Base-by-base conservation (phyloP, 2,329 filamentous ascomycete species). In the Aspergillus pseudoglaucus region DNA sequence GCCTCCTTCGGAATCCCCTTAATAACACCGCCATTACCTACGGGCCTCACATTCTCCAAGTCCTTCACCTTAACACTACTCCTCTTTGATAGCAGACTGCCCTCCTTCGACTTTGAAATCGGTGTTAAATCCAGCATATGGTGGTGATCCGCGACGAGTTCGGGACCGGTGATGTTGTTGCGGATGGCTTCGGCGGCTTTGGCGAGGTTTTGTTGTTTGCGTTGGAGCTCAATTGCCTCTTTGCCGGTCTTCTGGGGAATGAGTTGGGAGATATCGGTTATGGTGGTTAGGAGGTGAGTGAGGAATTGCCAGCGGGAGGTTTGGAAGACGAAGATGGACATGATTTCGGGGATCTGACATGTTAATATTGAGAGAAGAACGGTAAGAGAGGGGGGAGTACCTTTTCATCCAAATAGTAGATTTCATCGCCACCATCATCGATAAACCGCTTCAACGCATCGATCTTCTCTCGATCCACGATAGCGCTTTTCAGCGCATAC, bases 381-480 rank as follows among this genome's bases (percentile, higher is more conserved):
- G 5, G 17, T 12, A 33, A 23, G 22, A 33, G 23, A 27, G 12
- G 33, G 33, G 22, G 17, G 14, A 27, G 42, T 43, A 78, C 77
- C 65, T 74, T 77, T 47, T 85, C 78, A 51, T 85, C 78, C 17
- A 98, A 73, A 52, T 89, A 86, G 46, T 78, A 77, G 23, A 97
- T 72, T 57, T 96, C 89, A 20, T 87, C 82, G 5, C 81, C 81
- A 17, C 82, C 87, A 46, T 93, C 77, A 38, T 83, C 74, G n/a
- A 96, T 75, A 62, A 95, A 98, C 53, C 81, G 87, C 59, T 86
- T 83, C 18, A 96, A 78, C 0, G 85, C 84, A 52, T 91, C 85
- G 49, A 94, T 82, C 72, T 93, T 97, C 71, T 97, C 91, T 30
- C 93, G 81, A 63, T 98, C 93, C 56, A 98, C 88, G 6, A 83